A percentile compares a stretch with the other conserved stretches of the same genome.
These are phyloP conservation scores for Phytophthora uliginosa DNA, from an alignment of 352 stramenopile species.

Conservation along the genomic window DNA sequence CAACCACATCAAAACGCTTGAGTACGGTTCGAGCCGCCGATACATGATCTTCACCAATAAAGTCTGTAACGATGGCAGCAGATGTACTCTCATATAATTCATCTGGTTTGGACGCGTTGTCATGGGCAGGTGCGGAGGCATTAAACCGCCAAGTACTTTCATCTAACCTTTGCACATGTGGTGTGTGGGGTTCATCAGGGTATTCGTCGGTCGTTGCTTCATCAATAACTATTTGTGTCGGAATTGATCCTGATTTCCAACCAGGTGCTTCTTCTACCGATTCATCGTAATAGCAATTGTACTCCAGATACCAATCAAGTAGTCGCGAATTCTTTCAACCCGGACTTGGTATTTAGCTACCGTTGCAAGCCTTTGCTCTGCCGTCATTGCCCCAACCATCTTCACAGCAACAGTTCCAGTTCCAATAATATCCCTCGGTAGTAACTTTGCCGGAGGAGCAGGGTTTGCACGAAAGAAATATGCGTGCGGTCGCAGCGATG, in stretches of 20 bases:
- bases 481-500: not conserved
- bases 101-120: not conserved
- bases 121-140: too few species aligned
- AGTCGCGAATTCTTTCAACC: not conserved
- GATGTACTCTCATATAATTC: not conserved
- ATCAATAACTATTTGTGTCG: not conserved
- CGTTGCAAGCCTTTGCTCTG: not conserved
- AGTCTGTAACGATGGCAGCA: not conserved
- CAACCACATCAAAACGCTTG: not conserved
- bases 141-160: too few species aligned
- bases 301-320: not conserved
- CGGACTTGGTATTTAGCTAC: not conserved
- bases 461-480: conserved; percentile 1
- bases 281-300: not conserved
- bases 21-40: not conserved
- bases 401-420: not conserved
- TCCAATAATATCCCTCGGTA: conserved; percentile 2
- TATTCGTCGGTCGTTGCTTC: not conserved
- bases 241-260: not conserved
- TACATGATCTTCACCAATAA: not conserved
- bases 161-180: too few species aligned
- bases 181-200: not conserved
- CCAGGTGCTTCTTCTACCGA: not conserved
- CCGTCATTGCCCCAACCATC: conserved; percentile 7
- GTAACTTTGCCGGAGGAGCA: not conserved